These are phyloP conservation scores for Parasarocladium wereldwijsianum DNA, from an alignment of 2,329 filamentous ascomycete genomes.

Conservation along the genomic window DNA sequence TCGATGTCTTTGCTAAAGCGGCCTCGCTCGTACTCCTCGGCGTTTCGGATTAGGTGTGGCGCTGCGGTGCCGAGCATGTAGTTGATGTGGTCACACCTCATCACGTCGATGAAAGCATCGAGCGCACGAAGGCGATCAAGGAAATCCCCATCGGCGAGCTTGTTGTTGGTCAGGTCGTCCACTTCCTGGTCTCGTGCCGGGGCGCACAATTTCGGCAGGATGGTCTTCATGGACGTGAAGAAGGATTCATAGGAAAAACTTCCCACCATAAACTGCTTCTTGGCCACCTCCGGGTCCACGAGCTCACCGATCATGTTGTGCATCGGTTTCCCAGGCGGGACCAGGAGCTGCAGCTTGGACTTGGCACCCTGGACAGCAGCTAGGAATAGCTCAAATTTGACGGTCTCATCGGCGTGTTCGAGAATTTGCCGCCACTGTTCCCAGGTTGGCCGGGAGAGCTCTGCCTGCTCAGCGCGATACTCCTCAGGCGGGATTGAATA, in stretches of 20 bases:
- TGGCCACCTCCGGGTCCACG: slow-evolving; percentile 57
- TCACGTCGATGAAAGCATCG: slow-evolving; percentile 59
- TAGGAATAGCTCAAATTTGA: slow-evolving; percentile 53
- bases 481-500: slow-evolving; percentile 54
- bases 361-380: slow-evolving; percentile 57
- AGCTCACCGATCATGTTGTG: slow-evolving; percentile 61
- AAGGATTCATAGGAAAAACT: slow-evolving; percentile 72
- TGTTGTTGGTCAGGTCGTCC: slow-evolving; percentile 49
- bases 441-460: slow-evolving; percentile 33
- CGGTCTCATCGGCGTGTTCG: slow-evolving; percentile 47
- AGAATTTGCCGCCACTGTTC: slow-evolving; percentile 49
- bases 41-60: slow-evolving; percentile 56
- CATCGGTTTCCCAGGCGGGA: slow-evolving; percentile 59
- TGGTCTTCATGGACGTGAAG: slow-evolving; percentile 58
- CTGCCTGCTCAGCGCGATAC: slow-evolving; percentile 40
- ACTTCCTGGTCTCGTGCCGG: slow-evolving; percentile 68
- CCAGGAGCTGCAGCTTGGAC: slow-evolving; percentile 55
- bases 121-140: slow-evolving; percentile 65
- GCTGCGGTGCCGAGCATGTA: slow-evolving; percentile 61
- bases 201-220: slow-evolving; percentile 68
- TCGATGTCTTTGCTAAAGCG: slow-evolving; percentile 53
- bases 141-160: slow-evolving; percentile 44
- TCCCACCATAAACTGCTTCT: slow-evolving; percentile 52
- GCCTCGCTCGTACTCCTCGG: slow-evolving; percentile 59
- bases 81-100: slow-evolving; percentile 72